Evolutionary conservation across 371 early-diverging fungal genomes (phyloP), one percentile per base, ranked within the genome.

Genomic region (Actinomortierella wolfii): DNA sequence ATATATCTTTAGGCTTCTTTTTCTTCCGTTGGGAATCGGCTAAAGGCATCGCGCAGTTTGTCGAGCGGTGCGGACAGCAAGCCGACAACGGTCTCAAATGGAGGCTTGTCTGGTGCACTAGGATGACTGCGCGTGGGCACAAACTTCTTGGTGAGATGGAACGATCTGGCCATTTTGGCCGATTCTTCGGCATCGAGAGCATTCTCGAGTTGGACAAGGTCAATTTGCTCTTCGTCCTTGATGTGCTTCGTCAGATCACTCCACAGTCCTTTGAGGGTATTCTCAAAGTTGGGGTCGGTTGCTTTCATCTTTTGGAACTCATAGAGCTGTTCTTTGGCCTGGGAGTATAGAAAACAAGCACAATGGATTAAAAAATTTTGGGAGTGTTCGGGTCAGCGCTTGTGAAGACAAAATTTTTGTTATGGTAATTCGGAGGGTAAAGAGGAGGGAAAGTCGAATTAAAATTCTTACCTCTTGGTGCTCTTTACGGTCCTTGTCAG

Each of bases 41-140:
- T 49, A n/a, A 64, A 64, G 1, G 49, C 15, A 24, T 64, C 64
- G n/a, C 21, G 29, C 17, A 67, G 54, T 15, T 67, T 43, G 20
- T 67, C 67, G 2, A 67, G 20, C 1, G 67, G 67, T 0, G 67
- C 67, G 0, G 61, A 20, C 53, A 67, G 4, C 2, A 67, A 43
- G 43, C 67, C 67, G 7, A 48, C 67, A 1, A 61, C 61, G n/a
- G 26, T 67, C 40, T 67, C 67, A 23, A 67, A 67, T 23, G 67
- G 67, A 1, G 67, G 67, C 28, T 67, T 52, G 53, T 67, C 54
- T 0, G 67, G 67, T 0, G 67, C 67, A 11, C 6, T 17, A 25
- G 67, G 67, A 14, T 67, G 67, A 18, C 57, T 57, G 43, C 57
- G 67, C 2, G 67, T 67, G 6, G 67, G 67, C 4, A 43, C 67